Percentiles rank a stretch among this genome's conserved stretches.
Conservation (phyloP, 2,329 filamentous ascomycete genomes). For the Aspergillus neotritici region DNA sequence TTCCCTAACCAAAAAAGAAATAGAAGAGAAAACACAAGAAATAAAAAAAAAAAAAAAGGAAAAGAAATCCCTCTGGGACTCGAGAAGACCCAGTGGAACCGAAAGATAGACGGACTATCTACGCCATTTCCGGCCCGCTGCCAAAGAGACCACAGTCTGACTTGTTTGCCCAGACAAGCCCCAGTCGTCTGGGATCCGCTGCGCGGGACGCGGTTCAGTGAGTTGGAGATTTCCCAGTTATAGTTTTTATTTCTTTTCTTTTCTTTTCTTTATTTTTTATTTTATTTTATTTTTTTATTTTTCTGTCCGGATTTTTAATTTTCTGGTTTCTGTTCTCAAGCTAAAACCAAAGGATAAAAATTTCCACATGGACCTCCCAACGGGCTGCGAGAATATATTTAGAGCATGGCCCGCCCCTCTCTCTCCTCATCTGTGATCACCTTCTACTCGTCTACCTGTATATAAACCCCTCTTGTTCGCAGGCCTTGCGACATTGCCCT, state of each 20-base stretch:
- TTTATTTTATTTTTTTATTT: background rate
- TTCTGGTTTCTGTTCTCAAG: conserved; percentile 2
- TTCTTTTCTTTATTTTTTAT: background rate
- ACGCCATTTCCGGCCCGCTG: conserved; percentile 14
- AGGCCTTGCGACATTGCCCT: no score
- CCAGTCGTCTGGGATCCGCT: conserved; percentile 10
- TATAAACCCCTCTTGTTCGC: no score
- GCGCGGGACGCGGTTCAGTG: background rate
- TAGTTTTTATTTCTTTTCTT: conserved; percentile 1
- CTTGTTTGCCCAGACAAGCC: conserved; percentile 2
- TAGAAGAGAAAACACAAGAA: conserved; percentile 3
- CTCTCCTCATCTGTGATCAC: background rate
- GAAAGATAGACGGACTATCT: conserved; percentile 6
- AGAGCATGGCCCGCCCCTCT: background rate
- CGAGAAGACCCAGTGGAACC: conserved; percentile 9
- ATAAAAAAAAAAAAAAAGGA: background rate
- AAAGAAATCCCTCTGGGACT: no score
- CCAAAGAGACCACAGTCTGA: conserved; percentile 13
- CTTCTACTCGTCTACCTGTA: background rate
- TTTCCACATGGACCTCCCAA: no score
- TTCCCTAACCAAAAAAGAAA: no score
- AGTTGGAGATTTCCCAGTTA: background rate
- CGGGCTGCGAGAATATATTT: background rate
- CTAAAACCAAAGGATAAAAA: background rate
- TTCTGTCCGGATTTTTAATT: background rate